phyloP scores from a whole-genome alignment of 495 filamentous ascomycete species.

The Immersiella caudata region DNA sequence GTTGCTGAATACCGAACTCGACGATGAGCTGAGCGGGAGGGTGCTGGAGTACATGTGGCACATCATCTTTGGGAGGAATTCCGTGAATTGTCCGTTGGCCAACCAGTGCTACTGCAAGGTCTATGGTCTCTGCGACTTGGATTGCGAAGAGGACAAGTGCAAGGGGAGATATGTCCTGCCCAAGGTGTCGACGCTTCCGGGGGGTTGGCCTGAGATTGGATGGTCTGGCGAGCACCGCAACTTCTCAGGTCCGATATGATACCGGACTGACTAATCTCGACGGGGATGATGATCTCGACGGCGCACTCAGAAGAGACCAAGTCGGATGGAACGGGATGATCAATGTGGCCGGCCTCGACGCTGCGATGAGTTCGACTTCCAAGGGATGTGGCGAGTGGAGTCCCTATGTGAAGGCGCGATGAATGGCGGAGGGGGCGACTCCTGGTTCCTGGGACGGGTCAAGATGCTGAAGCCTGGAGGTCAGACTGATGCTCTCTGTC shows the following conservation, averaged over 20 bases:
- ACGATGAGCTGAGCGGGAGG: slow-evolving; percentile 63
- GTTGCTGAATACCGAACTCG: slow-evolving; percentile 62
- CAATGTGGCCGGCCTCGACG: neutral
- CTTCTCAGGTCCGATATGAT: slow-evolving; percentile 23
- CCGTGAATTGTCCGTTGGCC: slow-evolving; percentile 60
- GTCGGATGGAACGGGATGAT: neutral
- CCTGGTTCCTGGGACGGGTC: no score
- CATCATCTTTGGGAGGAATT: slow-evolving; percentile 48
- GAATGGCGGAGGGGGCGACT: no score
- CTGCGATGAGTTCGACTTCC: no score
- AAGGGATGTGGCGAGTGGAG: no score
- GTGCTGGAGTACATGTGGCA: slow-evolving; percentile 80
- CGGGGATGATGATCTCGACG: neutral
- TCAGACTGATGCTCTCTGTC: no score
- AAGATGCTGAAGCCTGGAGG: no score
- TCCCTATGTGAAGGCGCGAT: no score
- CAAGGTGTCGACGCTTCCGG: slow-evolving; percentile 33
- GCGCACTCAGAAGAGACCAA: neutral
- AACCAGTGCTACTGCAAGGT: slow-evolving; percentile 66
- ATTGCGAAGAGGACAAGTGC: slow-evolving; percentile 33
- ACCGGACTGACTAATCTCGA: neutral
- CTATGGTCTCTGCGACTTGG: slow-evolving; percentile 61
- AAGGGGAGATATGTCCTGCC: slow-evolving; percentile 39
- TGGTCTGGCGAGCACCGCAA: slow-evolving; percentile 38
- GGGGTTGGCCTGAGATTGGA: slow-evolving; percentile 42